Base-by-base conservation (phyloP, 2,329 filamentous ascomycete genomes). In the Aaosphaeria arxii region DNA sequence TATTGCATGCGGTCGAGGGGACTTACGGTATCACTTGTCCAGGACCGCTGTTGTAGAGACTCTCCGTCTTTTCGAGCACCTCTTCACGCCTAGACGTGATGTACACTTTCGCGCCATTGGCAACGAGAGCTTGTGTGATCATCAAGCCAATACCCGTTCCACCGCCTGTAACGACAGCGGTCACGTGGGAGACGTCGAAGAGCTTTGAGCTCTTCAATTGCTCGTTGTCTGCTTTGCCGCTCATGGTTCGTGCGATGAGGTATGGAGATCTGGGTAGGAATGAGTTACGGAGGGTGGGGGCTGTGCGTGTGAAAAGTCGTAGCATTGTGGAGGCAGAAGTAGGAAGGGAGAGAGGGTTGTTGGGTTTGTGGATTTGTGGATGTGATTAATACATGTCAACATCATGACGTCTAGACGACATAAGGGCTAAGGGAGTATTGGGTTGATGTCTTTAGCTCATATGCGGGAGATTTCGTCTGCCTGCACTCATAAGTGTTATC, bases 81-180 rank as follows among this genome's bases (percentile, higher is more conserved):
- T 62, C 63, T 40, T 61, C 63, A 53, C 57, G 60, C 45, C 66
- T 55, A 13, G 59, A 64, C 24, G 62, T 69, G 43, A 70, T 70
- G 45, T 71, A 70, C 2, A 69, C 66, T 53, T 80, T 86, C 11
- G 77, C 78, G 47, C 83, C 82, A 67, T 85, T 86, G 48, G 74
- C 64, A n/a, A 86, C 76, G 68, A 84, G 86, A 48, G 82, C 84
- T 48, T 83, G 75, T 31, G 81, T 80, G 54, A 87, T 87, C 84
- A 87, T 87, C 50, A 80, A 80, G n/a, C 84, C 72, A 46, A 76
- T 71, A n/a, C 73, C 72, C 1, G 71, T 75, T 24, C 67, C 72
- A 29, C 74, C 73, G n/a, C 74, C 74, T 7, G 74, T 76, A 7
- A 75, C 73, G 11, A 76, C 52, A 9, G 73, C 73, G 5, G 72